phyloP scores from a whole-genome alignment of 2,329 filamentous ascomycete species.

The Gaeumannomyces sp. region DNA sequence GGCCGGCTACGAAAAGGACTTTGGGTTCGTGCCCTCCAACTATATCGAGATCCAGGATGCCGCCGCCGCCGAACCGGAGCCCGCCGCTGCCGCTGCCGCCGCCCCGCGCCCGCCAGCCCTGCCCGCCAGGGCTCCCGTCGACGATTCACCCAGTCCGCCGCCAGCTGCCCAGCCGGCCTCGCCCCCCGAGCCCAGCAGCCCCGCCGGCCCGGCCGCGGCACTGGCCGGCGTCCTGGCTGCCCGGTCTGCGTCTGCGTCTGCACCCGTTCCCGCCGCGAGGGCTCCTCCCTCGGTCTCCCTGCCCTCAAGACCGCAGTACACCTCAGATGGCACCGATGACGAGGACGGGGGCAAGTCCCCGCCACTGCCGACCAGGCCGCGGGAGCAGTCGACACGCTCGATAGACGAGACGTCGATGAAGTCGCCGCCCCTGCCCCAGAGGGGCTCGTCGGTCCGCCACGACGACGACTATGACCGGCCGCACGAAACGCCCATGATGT shows the following conservation, averaged over 20 bases:
- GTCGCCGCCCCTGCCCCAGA: conserved; percentile 16
- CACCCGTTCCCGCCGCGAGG: conserved; percentile 27
- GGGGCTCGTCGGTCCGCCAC: conserved; percentile 18
- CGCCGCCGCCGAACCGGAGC: conserved; percentile 26
- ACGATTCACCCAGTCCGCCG: conserved; percentile 31
- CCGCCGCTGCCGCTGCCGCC: conserved; percentile 20
- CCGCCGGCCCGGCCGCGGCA: conserved; percentile 43
- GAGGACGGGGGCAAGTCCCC: conserved; percentile 54
- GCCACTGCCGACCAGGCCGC: conserved; percentile 56
- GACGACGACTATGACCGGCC: conserved; percentile 27
- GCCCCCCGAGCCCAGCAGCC: conserved; percentile 24
- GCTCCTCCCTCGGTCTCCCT: conserved; percentile 41
- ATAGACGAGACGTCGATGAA: conserved; percentile 21
- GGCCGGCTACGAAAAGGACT: conserved; percentile 77
- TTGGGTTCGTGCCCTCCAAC: conserved; percentile 90
- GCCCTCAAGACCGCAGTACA: conserved; percentile 47
- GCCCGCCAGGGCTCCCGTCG: conserved; percentile 34
- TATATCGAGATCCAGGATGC: conserved; percentile 72
- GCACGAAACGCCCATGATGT: conserved; percentile 35
- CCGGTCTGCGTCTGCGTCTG: conserved; percentile 35
- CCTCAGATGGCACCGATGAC: conserved; percentile 63
- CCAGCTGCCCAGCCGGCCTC: conserved; percentile 26
- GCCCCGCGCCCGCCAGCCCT: conserved; percentile 33
- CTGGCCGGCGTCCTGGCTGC: conserved; percentile 51
- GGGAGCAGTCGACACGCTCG: conserved; percentile 42